phyloP scores from a whole-genome alignment of 179 eudicot genomes.

The Silene vulgaris region DNA sequence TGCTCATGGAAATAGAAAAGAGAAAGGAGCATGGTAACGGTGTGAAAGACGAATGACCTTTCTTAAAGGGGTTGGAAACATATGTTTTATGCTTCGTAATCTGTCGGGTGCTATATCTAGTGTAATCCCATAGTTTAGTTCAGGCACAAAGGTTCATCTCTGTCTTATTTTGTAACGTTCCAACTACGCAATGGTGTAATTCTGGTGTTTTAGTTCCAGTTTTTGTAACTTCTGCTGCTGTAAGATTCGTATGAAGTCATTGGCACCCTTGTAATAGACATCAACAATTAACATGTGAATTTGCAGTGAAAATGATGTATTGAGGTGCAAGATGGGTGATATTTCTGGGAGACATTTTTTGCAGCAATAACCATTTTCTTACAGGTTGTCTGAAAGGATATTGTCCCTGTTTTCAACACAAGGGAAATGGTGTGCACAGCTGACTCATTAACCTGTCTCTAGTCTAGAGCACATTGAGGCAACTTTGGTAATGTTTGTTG shows the following conservation, averaged over 20 bases:
- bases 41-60: slow-evolving; percentile 18
- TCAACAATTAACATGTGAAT: neutral
- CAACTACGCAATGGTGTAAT: neutral
- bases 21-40: slow-evolving; percentile 40
- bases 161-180: slow-evolving; percentile 4
- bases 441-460: neutral
- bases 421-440: neutral
- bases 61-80: neutral
- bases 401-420: neutral
- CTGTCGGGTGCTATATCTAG: neutral
- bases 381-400: neutral
- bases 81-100: neutral
- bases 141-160: neutral
- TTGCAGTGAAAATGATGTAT: slow-evolving; percentile 9
- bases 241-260: neutral
- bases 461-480: neutral
- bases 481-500: neutral
- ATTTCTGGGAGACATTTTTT: neutral
- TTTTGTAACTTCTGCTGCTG: neutral
- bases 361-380: neutral
- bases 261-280: neutral
- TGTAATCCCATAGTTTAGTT: slow-evolving; percentile 3
- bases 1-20: slow-evolving; percentile 72
- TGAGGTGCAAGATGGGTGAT: neutral
- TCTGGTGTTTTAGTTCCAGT: neutral